A percentile compares a stretch with the other conserved stretches of the same genome.
Conservation (phyloP, 2,329 filamentous ascomycete species). For the Didymella sp. region DNA sequence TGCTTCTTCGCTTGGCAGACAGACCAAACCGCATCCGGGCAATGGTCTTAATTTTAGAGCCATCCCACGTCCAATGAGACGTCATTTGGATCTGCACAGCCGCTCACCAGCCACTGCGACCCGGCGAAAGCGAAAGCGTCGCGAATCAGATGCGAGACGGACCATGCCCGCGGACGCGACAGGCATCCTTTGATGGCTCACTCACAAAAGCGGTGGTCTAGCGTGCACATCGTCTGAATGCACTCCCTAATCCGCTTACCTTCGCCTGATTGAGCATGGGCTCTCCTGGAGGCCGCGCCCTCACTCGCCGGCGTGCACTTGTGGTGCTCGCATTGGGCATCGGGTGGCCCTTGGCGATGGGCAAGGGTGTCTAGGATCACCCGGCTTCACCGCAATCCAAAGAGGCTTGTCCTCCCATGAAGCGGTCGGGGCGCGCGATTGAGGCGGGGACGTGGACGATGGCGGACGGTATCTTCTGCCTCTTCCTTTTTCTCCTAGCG, state of each 20-base stretch:
- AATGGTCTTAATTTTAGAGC: constrained; percentile 33
- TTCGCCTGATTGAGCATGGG: constrained; percentile 37
- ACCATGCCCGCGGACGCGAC: constrained; percentile 24
- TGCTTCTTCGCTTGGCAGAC: constrained; percentile 28
- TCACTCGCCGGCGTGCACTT: constrained; percentile 33
- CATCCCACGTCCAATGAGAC: constrained; percentile 25
- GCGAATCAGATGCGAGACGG: constrained; percentile 31
- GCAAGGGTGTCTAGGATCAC: constrained; percentile 27
- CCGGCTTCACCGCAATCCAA: constrained; percentile 47
- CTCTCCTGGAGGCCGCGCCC: constrained; percentile 24
- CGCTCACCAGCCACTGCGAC: constrained; percentile 20
- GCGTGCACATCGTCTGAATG: constrained; percentile 30
- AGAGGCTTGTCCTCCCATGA: constrained; percentile 38
- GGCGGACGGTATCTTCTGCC: constrained; percentile 37
- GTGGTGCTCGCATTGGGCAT: constrained; percentile 31
- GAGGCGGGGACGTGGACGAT: constrained; percentile 43
- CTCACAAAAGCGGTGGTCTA: constrained; percentile 43
- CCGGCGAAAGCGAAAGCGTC: constrained; percentile 34
- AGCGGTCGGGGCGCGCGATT: constrained; percentile 50
- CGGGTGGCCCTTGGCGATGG: constrained; percentile 29
- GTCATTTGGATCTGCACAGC: constrained; percentile 26
- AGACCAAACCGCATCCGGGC: constrained; percentile 21
- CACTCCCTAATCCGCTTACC: constrained; percentile 40
- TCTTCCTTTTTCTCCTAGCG: constrained; percentile 50
- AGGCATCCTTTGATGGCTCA: constrained; percentile 24